These are phyloP conservation scores for Aspergillus quadricinctus DNA, from an alignment of 2,329 filamentous ascomycete species.

Conservation along the genomic window DNA sequence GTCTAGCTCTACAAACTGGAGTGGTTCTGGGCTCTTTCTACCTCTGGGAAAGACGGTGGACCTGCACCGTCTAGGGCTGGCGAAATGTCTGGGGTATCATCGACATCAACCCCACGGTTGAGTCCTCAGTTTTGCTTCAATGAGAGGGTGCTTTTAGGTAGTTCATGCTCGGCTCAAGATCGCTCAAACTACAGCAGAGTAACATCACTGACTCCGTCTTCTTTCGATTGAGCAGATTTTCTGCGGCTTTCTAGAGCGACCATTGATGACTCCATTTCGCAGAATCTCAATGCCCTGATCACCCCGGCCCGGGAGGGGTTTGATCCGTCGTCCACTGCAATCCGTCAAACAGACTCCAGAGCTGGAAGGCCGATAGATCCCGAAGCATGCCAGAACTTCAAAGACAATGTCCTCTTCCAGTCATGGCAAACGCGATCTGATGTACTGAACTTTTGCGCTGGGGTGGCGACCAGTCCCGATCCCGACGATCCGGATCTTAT, in stretches of 20 bases:
- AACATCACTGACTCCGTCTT: constrained; percentile 4
- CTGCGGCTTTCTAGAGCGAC: constrained; percentile 76
- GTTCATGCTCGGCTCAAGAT: constrained; percentile 13
- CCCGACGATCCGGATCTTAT: constrained; percentile 77
- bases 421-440: constrained; percentile 81
- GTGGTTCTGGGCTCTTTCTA: constrained; percentile 36
- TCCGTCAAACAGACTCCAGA: constrained; percentile 51
- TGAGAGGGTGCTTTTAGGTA: constrained; percentile 64
- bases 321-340: constrained; percentile 71
- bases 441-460: constrained; percentile 82
- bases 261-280: constrained; percentile 89
- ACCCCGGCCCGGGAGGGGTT: constrained; percentile 70
- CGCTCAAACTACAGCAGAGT: background rate
- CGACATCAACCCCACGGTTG: constrained; percentile 48
- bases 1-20: constrained; percentile 29
- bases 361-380: constrained; percentile 54
- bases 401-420: constrained; percentile 74
- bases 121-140: constrained; percentile 77
- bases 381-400: constrained; percentile 65
- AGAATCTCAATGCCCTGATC: constrained; percentile 84
- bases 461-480: constrained; percentile 81
- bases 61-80: constrained; percentile 15
- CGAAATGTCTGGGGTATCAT: constrained; percentile 39
- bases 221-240: constrained; percentile 62
- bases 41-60: constrained; percentile 16